These are phyloP conservation scores for Solanum clarkiae DNA, from an alignment of 257 asterid species.

Conservation along the genomic window DNA sequence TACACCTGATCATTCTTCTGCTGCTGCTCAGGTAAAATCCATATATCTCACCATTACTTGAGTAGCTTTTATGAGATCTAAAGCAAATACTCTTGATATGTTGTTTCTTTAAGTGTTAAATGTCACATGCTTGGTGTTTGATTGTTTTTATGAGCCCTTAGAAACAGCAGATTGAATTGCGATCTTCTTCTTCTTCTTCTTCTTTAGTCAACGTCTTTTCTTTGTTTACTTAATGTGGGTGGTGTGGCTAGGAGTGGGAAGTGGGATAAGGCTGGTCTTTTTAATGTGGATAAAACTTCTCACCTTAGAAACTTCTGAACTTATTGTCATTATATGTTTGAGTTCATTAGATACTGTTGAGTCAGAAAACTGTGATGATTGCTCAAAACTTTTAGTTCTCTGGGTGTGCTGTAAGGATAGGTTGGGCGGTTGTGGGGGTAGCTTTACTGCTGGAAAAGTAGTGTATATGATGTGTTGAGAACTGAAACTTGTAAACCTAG, in stretches of 20 bases:
- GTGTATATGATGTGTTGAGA: not conserved
- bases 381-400: not conserved
- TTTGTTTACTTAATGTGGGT: not conserved
- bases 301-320: not conserved
- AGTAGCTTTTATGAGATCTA: not conserved
- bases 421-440: not conserved
- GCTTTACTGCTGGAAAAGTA: not conserved
- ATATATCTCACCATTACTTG: not conserved
- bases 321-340: not conserved
- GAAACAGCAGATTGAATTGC: not conserved
- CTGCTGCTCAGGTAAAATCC: slow-evolving; percentile 63
- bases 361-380: not conserved
- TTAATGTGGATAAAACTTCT: not conserved
- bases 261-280: not conserved
- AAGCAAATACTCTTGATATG: not conserved
- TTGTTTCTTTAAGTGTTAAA: not conserved
- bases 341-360: not conserved
- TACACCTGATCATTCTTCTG: slow-evolving; percentile 67
- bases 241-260: not conserved
- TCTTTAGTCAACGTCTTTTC: not conserved
- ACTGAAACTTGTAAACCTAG: not conserved
- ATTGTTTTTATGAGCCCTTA: not conserved
- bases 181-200: not conserved
- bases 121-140: not conserved
- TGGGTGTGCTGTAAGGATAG: not conserved